Conservation (phyloP, 225 moss, liverwort and hornwort genomes). For the Pseudisothecium myosuroides region DNA sequence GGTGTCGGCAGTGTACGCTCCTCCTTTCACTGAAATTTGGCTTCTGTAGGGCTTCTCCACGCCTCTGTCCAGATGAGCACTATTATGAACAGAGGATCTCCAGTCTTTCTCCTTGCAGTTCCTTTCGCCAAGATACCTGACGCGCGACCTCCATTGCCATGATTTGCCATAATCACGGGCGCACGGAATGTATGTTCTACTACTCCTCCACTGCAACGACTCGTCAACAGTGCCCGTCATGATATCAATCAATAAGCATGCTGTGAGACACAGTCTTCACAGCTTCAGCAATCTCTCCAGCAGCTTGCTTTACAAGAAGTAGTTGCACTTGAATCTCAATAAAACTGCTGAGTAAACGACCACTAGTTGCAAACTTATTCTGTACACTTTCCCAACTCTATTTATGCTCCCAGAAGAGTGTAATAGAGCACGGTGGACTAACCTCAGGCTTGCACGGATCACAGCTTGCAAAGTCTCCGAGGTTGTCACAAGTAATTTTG, state of each 20-base stretch:
- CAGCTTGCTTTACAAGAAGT: not conserved
- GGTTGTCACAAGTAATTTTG: not conserved
- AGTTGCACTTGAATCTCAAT: not conserved
- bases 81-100: constrained; percentile 15
- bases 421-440: not conserved
- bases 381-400: not conserved
- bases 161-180: constrained; percentile 17
- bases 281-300: not conserved
- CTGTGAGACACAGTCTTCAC: not conserved
- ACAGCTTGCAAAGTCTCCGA: constrained; percentile 16
- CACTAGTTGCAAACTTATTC: not conserved
- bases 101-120: constrained; percentile 1
- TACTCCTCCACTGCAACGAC: constrained; percentile 28
- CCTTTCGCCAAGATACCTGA: constrained; percentile 10
- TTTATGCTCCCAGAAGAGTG: not conserved
- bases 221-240: not conserved
- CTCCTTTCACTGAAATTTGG: constrained; percentile 10
- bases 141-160: constrained; percentile 19
- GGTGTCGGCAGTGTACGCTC: not conserved
- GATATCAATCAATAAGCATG: not conserved
- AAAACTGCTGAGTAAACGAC: not conserved
- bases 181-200: constrained; percentile 3
- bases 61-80: constrained; percentile 5
- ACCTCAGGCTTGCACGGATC: constrained; percentile 15
- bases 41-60: constrained; percentile 19